Evolutionary conservation across 805 yeast species (phyloP).

Genomic region (Metschnikowia cubensis): DNA sequence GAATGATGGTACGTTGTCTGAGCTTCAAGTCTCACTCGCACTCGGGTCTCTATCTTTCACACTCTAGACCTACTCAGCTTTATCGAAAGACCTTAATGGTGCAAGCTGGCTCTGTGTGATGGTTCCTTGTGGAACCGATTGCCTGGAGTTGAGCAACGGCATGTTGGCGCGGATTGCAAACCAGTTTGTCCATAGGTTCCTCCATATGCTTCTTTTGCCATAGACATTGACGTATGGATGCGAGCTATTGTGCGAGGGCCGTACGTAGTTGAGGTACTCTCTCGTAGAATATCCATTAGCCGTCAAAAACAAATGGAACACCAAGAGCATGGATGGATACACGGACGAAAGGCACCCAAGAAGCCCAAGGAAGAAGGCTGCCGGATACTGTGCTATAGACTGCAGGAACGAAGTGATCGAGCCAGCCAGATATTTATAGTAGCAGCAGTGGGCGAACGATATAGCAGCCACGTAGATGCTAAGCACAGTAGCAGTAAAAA

Average conservation of each 20-base stretch:
- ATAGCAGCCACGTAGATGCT: slow-evolving; percentile 16
- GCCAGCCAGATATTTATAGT: slow-evolving; percentile 8
- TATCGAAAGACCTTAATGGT: slow-evolving; percentile 9
- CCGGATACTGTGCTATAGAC: slow-evolving; percentile 22
- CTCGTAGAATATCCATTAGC: slow-evolving; percentile 64
- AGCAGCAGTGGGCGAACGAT: slow-evolving; percentile 16
- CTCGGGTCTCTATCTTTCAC: neutral
- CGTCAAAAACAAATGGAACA: slow-evolving; percentile 53
- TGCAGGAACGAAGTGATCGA: slow-evolving; percentile 3
- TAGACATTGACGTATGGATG: slow-evolving; percentile 33
- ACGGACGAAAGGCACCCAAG: slow-evolving; percentile 42
- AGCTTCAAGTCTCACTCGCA: too few species aligned
- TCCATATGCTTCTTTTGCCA: slow-evolving; percentile 20
- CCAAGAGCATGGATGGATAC: slow-evolving; percentile 54
- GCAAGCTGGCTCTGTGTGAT: slow-evolving; percentile 8
- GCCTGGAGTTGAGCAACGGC: slow-evolving; percentile 7
- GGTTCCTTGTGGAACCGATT: slow-evolving; percentile 8
- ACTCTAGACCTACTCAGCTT: neutral
- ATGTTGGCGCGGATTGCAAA: slow-evolving; percentile 28
- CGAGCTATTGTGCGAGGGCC: slow-evolving; percentile 30
- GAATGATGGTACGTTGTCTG: too few species aligned
- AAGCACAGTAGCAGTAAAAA: slow-evolving; percentile 19
- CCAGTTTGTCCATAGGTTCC: slow-evolving; percentile 37
- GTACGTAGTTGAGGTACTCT: slow-evolving; percentile 53
- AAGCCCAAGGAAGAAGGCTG: slow-evolving; percentile 50